These are phyloP conservation scores for Uronychia binucleata DNA, from an alignment of 73 alveolate genomes.

Conservation along the genomic window DNA sequence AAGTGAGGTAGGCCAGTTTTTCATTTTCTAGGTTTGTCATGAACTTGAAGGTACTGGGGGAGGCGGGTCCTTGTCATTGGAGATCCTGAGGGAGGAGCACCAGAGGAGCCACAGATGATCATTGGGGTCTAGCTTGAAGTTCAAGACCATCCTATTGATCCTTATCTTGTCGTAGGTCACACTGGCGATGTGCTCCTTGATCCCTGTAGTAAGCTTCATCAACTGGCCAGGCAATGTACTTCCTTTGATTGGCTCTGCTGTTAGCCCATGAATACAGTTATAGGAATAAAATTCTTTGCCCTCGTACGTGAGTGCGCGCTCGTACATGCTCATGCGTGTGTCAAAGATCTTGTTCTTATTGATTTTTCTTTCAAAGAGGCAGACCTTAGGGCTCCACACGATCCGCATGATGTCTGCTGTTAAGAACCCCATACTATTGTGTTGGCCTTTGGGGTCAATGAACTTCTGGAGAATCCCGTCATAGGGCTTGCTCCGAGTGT, in stretches of 20 bases:
- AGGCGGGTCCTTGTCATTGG: slow-evolving; percentile 9
- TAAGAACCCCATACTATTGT: slow-evolving; percentile 35
- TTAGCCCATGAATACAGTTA: slow-evolving; percentile 12
- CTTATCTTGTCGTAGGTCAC: slow-evolving; percentile 85
- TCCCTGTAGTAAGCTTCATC: slow-evolving; percentile 67
- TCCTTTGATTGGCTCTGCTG: slow-evolving; percentile 73
- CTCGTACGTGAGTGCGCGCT: slow-evolving; percentile 91
- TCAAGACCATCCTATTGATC: slow-evolving; percentile 83
- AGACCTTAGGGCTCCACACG: slow-evolving; percentile 93
- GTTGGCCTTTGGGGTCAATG: slow-evolving; percentile 86
- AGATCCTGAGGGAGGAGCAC: slow-evolving; percentile 82
- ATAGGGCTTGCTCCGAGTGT: slow-evolving; percentile 71
- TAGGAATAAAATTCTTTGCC: slow-evolving; percentile 90
- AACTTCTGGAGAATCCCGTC: slow-evolving; percentile 87
- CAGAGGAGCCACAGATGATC: slow-evolving; percentile 80
- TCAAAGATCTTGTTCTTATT: slow-evolving; percentile 75
- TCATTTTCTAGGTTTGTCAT: not conserved
- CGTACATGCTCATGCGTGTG: slow-evolving; percentile 83
- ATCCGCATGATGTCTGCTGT: slow-evolving; percentile 54
- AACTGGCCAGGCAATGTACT: slow-evolving; percentile 70
- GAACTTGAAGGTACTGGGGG: no score
- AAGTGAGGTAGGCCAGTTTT: not conserved
- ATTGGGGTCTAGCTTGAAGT: slow-evolving; percentile 77
- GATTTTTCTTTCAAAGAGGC: slow-evolving; percentile 87
- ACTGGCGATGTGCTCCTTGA: slow-evolving; percentile 83